These are phyloP conservation scores for Teunomyces funiuensis DNA, from an alignment of 805 yeast genomes.

Conservation along the genomic window DNA sequence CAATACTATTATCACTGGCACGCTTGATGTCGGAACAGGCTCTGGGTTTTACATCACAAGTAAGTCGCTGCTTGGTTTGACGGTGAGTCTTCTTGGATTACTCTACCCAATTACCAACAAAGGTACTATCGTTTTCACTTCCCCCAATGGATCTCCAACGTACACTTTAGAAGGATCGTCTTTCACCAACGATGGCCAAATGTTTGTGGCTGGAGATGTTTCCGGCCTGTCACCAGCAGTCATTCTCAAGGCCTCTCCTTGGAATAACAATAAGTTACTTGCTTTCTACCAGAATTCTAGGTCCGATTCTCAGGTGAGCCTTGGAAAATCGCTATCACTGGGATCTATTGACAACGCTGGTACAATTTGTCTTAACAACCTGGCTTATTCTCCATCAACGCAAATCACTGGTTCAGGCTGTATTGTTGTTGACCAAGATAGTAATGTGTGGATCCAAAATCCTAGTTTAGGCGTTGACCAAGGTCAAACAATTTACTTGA, in stretches of 20 bases:
- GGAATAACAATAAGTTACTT: conserved; percentile 15
- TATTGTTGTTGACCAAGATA: conserved; percentile 16
- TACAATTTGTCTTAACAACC: conserved; percentile 22
- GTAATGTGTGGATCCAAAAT: conserved; percentile 10
- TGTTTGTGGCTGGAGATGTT: conserved; percentile 13
- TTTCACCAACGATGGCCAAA: conserved; percentile 4
- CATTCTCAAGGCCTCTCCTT: conserved; percentile 12
- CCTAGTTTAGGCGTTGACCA: conserved; percentile 6
- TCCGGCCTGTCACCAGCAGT: conserved; percentile 9
- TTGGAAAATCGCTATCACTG: conserved; percentile 12
- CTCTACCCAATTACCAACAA: conserved; percentile 17
- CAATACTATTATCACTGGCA: conserved; percentile 13
- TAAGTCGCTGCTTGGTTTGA: conserved; percentile 7
- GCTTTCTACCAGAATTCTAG: conserved; percentile 20
- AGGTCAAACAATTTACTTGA: conserved; percentile 13
- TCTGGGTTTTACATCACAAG: conserved; percentile 17
- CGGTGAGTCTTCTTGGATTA: conserved; percentile 11
- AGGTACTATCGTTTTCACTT: conserved; percentile 18
- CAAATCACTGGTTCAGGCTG: conserved; percentile 27
- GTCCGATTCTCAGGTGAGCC: conserved; percentile 19
- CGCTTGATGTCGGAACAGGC: conserved; percentile 9
- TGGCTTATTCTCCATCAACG: conserved; percentile 21
- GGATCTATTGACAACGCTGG: conserved; percentile 13
- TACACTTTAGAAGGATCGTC: conserved; percentile 10
- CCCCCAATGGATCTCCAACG: conserved; percentile 10